phyloP scores from a whole-genome alignment of 2,329 filamentous ascomycete species.

The Aureobasidium sp. region DNA sequence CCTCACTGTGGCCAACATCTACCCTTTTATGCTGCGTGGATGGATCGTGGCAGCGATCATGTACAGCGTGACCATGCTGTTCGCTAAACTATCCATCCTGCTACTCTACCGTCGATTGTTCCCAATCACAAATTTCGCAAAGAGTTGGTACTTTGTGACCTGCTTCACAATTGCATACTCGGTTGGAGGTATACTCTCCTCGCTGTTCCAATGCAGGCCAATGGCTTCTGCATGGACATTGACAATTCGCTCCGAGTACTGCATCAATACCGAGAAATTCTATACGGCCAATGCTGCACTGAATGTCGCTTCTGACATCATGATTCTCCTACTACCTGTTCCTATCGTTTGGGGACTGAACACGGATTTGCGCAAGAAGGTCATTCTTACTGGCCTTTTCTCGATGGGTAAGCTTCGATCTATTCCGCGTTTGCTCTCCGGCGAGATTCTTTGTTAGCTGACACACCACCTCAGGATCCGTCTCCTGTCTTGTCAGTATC shows the following conservation, averaged over 20 bases:
- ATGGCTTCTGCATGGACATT: background rate
- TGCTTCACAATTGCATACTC: slow-evolving; percentile 15
- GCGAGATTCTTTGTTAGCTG: too few species aligned
- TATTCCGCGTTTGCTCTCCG: too few species aligned
- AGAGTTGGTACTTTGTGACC: background rate
- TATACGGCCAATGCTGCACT: slow-evolving; percentile 13
- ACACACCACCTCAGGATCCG: background rate
- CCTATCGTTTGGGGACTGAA: slow-evolving; percentile 47
- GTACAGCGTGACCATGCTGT: slow-evolving; percentile 16
- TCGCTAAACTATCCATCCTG: slow-evolving; percentile 21
- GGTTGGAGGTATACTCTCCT: background rate
- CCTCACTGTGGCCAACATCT: background rate
- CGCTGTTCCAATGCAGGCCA: slow-evolving; percentile 12
- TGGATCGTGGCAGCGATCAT: background rate
- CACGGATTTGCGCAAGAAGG: slow-evolving; percentile 46
- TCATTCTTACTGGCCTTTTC: slow-evolving; percentile 45
- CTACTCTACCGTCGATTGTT: slow-evolving; percentile 15
- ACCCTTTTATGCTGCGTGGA: background rate
- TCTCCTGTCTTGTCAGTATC: slow-evolving; percentile 11
- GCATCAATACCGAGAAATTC: slow-evolving; percentile 4
- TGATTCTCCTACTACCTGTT: slow-evolving; percentile 53
- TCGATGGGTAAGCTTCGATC: slow-evolving; percentile 33
- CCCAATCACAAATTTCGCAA: slow-evolving; percentile 4
- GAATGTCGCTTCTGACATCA: slow-evolving; percentile 36
- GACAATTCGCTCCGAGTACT: background rate